Base-by-base conservation (phyloP, 176 grass and related monocot species). In the Aechmea fasciata region DNA sequence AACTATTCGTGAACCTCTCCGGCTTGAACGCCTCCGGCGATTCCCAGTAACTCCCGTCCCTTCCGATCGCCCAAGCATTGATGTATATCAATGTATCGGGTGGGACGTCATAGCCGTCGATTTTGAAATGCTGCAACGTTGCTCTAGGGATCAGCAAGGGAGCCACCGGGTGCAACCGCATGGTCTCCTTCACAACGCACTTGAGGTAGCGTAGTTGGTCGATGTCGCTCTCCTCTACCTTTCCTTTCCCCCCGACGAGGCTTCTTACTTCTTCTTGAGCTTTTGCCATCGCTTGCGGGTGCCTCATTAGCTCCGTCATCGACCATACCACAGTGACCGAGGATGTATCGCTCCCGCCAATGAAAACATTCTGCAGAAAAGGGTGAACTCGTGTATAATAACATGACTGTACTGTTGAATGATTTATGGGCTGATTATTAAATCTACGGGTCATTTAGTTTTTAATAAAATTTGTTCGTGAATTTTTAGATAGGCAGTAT, bases 261-360 rank as follows among this genome's bases (percentile, higher is more conserved):
- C 48, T 17, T 13, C 77, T 70, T 72, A 79, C 23, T 17, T 79
- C 77, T 50, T 71, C 15, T 79, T 79, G 77, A 1, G 17, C 69
- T 62, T 70, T 71, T 25, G 66, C 52, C 20, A 79, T 15, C 17
- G 10, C 49, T 65, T 72, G 23, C 41, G 77, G 77, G 51, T 79
- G 53, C 41, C 54, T 61, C 20, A 79, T 12, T 62, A 79, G 77
- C 68, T 79, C 77, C 9, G 52, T 28, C 77, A 79, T 79, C 11
- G 77, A 57, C 77, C 77, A 79, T 19, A 52, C 69, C 12, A 79
- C 59, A n/a, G 48, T 72, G 24, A 57, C 68, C 0, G 54, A 68
- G 14, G 77, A 79, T 41, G 77, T 79, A 26, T 79, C 68, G 3
- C 67, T 79, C 17, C 77, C 77, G 9, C 67, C 77, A 65, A 70